Percentiles rank a stretch among this genome's conserved stretches.
Conservation (phyloP, 495 filamentous ascomycete species). For the Alectoria sarmentosa region DNA sequence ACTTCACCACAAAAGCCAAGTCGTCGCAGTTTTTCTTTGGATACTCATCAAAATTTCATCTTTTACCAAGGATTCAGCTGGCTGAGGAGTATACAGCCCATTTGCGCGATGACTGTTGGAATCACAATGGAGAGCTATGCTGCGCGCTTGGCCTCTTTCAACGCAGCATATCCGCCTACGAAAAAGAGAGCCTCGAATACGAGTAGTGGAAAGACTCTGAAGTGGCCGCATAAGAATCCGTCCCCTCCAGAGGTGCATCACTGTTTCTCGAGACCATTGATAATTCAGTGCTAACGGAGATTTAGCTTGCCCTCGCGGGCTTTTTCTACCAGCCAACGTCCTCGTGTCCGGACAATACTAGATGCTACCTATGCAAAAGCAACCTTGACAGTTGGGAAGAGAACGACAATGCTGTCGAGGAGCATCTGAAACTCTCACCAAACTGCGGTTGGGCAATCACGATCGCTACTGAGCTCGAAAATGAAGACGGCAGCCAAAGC, state of each 20-base stretch:
- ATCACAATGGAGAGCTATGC: constrained; percentile 52
- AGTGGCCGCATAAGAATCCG: constrained; percentile 70
- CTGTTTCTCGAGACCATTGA: not conserved
- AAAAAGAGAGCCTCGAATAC: constrained; percentile 63
- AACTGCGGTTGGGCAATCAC: constrained; percentile 86
- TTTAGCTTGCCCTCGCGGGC: constrained; percentile 77
- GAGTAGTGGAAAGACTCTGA: constrained; percentile 52
- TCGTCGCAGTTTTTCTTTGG: not conserved
- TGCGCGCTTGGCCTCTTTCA: constrained; percentile 71
- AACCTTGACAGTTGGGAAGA: constrained; percentile 84
- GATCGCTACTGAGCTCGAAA: constrained; percentile 57
- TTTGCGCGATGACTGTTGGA: not conserved
- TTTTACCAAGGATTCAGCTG: not conserved
- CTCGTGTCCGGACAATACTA: constrained; percentile 74
- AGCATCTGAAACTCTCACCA: constrained; percentile 76
- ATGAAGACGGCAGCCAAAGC: constrained; percentile 52
- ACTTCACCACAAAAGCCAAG: not conserved
- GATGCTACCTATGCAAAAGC: constrained; percentile 77
- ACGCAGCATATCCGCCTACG: constrained; percentile 46
- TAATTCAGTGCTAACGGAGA: constrained; percentile 15
- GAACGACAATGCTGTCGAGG: constrained; percentile 67
- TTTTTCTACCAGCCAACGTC: constrained; percentile 79
- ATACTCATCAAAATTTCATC: not conserved
- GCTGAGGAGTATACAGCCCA: not conserved
- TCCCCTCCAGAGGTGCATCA: constrained; percentile 55